Conservation (phyloP, 305 asterid genomes). For the Lippia alba region DNA sequence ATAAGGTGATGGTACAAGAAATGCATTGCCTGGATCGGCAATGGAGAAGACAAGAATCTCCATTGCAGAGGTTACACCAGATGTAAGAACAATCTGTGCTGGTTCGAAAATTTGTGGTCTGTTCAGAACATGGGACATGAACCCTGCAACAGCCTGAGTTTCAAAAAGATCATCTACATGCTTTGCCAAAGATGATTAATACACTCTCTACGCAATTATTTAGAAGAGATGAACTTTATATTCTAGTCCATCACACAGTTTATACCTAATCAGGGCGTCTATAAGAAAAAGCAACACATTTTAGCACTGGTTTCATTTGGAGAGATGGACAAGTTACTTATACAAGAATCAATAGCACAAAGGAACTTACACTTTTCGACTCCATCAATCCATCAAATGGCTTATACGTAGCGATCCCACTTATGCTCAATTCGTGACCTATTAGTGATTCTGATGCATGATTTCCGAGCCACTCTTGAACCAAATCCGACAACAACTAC, state of each 20-base stretch:
- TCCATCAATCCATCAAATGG: slow-evolving; percentile 68
- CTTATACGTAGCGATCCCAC: slow-evolving; percentile 55
- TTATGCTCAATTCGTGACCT: slow-evolving; percentile 45
- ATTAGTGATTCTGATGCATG: slow-evolving; percentile 44
- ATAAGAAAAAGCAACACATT: background rate
- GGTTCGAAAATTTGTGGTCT: slow-evolving; percentile 52
- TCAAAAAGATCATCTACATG: background rate
- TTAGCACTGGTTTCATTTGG: background rate
- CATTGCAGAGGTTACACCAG: slow-evolving; percentile 62
- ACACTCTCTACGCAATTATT: background rate
- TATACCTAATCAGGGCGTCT: no score
- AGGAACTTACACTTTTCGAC: slow-evolving; percentile 58
- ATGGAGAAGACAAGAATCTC: slow-evolving; percentile 65
- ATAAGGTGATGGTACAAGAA: slow-evolving; percentile 70
- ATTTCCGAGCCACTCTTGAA: slow-evolving; percentile 62
- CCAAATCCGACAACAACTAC: slow-evolving; percentile 60
- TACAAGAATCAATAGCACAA: background rate
- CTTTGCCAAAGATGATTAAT: background rate
- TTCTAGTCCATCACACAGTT: no score
- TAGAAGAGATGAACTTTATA: no score
- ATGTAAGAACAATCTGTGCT: slow-evolving; percentile 51
- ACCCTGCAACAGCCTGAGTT: slow-evolving; percentile 58
- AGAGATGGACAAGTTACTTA: background rate
- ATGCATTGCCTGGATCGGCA: slow-evolving; percentile 70
- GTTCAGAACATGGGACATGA: slow-evolving; percentile 58